A percentile compares a stretch with the other conserved stretches of the same genome.
Conservation (phyloP, 2,329 filamentous ascomycete genomes). For the Cercospora zeina region DNA sequence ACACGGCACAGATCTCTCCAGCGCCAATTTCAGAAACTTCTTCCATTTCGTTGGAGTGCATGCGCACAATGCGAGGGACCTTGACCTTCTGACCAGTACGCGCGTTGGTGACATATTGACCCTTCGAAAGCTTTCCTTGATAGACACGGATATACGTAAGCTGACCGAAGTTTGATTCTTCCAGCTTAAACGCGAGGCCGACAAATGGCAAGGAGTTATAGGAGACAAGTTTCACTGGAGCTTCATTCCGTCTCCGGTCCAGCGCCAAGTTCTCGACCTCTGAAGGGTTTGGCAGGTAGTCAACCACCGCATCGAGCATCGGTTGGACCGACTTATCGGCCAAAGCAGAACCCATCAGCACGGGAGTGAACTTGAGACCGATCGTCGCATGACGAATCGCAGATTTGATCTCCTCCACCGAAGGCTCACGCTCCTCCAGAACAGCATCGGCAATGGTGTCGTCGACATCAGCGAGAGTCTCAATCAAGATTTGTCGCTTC, state of each 20-base stretch:
- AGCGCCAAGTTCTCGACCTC: constrained; percentile 88
- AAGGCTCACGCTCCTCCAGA: constrained; percentile 81
- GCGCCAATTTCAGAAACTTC: constrained; percentile 89
- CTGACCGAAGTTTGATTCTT: constrained; percentile 98
- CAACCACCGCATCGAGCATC: constrained; percentile 93
- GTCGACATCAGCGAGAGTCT: constrained; percentile 94
- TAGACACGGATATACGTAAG: constrained; percentile 98
- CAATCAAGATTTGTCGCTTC: constrained; percentile 81
- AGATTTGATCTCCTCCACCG: constrained; percentile 78
- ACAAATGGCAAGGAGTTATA: constrained; percentile 95
- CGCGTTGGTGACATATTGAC: constrained; percentile 88
- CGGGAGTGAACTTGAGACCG: constrained; percentile 82
- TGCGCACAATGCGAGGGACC: constrained; percentile 93
- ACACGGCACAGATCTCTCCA: constrained; percentile 97
- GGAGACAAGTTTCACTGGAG: constrained; percentile 80
- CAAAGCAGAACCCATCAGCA: constrained; percentile 93
- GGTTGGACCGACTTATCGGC: constrained; percentile 94
- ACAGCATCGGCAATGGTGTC: constrained; percentile 97
- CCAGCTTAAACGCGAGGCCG: constrained; percentile 95
- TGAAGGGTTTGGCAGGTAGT: constrained; percentile 89
- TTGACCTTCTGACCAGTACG: constrained; percentile 94
- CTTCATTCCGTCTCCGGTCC: constrained; percentile 76
- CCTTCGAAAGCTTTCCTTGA: constrained; percentile 86
- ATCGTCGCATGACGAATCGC: constrained; percentile 93
- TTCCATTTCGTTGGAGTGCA: constrained; percentile 99